Base-by-base conservation (phyloP, 805 yeast species). In the Osmozyma mogii region DNA sequence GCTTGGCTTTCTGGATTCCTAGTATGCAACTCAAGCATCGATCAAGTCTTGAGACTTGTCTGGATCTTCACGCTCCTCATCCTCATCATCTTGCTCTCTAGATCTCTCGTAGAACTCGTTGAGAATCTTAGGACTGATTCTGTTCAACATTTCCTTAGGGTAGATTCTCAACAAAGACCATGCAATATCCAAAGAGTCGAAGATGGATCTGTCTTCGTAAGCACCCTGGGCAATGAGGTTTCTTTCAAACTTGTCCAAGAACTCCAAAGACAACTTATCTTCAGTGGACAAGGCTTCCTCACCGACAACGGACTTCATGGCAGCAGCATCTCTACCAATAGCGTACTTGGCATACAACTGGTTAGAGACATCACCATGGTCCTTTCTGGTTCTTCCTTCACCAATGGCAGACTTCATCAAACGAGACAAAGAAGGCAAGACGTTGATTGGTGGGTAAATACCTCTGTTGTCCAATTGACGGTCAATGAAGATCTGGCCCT, bases 271-370 rank as follows among this genome's bases (percentile, higher is more conserved):
- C 43, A 92, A 72, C 66, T 94, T 94, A 65, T 92, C 99, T 62
- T 92, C 99, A 41, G 84, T 84, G 19, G 96, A 87, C 52, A 92
- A 71, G 20, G 99, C 98, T 65, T 92, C 99, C 65, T 92, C 99
- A 76, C 99, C 99, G 48, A 92, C 99, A 45, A 92, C 99, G 9
- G 98, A 95, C 68, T 92, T 92, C 99, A 92, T 92, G 47, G 98
- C 96, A 29, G 98, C 98, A 16, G 99, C 99, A 65, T 92, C 99
- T 67, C 88, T 84, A 72, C 99, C 99, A 68, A 92, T 94, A 41
- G 99, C 99, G 58, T 92, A 92, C 64, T 92, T 92, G 50, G 99
- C 99, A 56, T 92, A 92, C 54, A 92, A 74, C 72, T 92, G 99
- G 70, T 92, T 92, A 17, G 97, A 89, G 38, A 92, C 98, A 68